Evolutionary conservation across 2,329 filamentous ascomycete species (phyloP), one percentile per base, ranked within the genome.

Genomic region (Penicillium polonicum): DNA sequence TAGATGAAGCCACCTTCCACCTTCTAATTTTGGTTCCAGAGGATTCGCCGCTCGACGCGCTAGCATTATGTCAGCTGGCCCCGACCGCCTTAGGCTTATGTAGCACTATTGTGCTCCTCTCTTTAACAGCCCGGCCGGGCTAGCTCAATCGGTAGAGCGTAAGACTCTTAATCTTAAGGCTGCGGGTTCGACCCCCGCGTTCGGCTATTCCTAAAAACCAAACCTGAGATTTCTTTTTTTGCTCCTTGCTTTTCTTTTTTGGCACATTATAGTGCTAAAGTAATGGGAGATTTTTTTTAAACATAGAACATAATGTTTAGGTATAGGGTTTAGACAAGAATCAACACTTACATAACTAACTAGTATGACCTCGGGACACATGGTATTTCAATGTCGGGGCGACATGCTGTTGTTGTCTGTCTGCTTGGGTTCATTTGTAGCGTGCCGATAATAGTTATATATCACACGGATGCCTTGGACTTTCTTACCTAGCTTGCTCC

Each of bases 131-230:
- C 42, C 48, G 54, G 76, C 76, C 71, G 70, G 75, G 75, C 73
- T 78, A 78, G 76, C 76, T 79, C 76, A 79, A 79, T 79, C 76
- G 77, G 70, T 75, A 79, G 72, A 75, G 72, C 74, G 72, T 79
- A 77, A 77, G 77, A 75, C 75, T 79, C 74, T 79, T 80, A 78
- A 74, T 72, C 73, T 73, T 72, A 76, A 75, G 74, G 74, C 66
- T 75, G 74, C 71, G 73, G 72, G 73, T 75, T 75, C 73, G 69
- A 76, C 68, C 73, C 73, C 72, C 73, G 70, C 72, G 72, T 75
- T 74, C 66, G 73, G 73, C 72, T 75, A 61, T 66, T 65, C 61
- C 60, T 65, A 62, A 64, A 63, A 59, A 57, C 52, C 21, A 48
- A 59, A 31, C 43, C 15, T 39, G 29, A 57, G 60, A 49, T 52